Evolutionary conservation across 306 rosid species (phyloP).

Genomic region (Morella rubra): DNA sequence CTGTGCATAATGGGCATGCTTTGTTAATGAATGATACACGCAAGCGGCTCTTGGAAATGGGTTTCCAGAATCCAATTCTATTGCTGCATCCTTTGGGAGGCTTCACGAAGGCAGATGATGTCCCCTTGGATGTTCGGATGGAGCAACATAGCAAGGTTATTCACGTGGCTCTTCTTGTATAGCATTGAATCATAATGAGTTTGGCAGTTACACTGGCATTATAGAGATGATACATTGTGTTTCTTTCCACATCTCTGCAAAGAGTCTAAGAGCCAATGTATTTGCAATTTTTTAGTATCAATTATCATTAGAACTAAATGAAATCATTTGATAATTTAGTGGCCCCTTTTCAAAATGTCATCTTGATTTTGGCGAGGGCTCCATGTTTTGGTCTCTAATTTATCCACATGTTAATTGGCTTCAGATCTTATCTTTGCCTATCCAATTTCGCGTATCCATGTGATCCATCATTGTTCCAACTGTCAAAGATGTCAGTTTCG

Average conservation of each 20-base stretch:
- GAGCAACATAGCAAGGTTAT: conserved; percentile 98
- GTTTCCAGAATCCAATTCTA: conserved; percentile 84
- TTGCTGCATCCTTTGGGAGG: conserved; percentile 99
- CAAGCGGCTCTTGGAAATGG: conserved; percentile 76
- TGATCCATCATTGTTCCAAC: background rate
- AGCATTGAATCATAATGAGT: background rate
- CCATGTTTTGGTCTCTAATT: no score
- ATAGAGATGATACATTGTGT: background rate
- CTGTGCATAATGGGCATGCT: conserved; percentile 97
- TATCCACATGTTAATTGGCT: no score
- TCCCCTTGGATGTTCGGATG: conserved; percentile 97
- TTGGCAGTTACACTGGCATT: conserved; percentile 4
- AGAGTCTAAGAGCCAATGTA: conserved; percentile 12
- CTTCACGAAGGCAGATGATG: conserved; percentile 86
- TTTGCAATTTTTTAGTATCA: background rate
- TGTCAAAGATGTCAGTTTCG: conserved; percentile 11
- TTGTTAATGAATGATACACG: conserved; percentile 95
- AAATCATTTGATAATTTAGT: background rate
- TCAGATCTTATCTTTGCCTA: background rate
- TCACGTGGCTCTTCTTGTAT: conserved; percentile 21
- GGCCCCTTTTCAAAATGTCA: background rate
- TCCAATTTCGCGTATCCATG: background rate
- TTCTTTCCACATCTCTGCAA: conserved; percentile 1
- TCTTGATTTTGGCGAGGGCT: conserved; percentile 3
- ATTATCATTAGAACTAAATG: background rate